A percentile compares a stretch with the other conserved stretches of the same genome.
Conservation (phyloP, 768 basidiomycete genomes). For the Psilocybe subaeruginosa region DNA sequence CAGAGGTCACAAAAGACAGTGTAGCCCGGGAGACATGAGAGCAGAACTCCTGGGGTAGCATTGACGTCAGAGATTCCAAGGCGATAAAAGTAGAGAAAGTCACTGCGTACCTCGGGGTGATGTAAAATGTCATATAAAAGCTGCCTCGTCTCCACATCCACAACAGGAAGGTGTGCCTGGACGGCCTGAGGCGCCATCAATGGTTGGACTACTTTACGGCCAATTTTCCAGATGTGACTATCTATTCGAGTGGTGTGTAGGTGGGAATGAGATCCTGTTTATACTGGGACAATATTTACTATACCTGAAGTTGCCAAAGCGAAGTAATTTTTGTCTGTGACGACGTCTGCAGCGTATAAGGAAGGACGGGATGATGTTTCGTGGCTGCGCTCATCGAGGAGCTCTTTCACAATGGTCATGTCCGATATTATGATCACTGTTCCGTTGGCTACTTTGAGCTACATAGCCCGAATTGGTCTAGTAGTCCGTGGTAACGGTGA, state of each 20-base stretch:
- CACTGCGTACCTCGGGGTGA: neutral
- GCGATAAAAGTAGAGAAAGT: too few relatives aligned
- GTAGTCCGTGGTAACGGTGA: neutral
- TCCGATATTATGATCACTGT: neutral
- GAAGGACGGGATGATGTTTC: neutral
- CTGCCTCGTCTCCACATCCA: neutral
- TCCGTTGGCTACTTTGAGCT: neutral
- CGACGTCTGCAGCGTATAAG: neutral
- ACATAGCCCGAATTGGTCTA: neutral
- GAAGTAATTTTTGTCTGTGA: neutral
- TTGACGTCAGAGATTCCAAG: neutral
- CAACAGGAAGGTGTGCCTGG: neutral
- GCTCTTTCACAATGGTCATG: neutral
- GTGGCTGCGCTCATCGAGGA: neutral
- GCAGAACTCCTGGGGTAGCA: neutral
- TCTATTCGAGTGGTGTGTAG: neutral
- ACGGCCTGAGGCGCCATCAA: neutral
- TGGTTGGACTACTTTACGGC: neutral
- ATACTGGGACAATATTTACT: neutral
- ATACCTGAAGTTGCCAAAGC: neutral
- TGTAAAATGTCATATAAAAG: neutral
- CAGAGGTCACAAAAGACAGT: neutral
- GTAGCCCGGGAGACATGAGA: neutral
- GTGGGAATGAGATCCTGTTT: too few relatives aligned
- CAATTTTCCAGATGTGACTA: neutral